phyloP scores from a whole-genome alignment of 2,329 filamentous ascomycete genomes.

The Bipolaris cookei region DNA sequence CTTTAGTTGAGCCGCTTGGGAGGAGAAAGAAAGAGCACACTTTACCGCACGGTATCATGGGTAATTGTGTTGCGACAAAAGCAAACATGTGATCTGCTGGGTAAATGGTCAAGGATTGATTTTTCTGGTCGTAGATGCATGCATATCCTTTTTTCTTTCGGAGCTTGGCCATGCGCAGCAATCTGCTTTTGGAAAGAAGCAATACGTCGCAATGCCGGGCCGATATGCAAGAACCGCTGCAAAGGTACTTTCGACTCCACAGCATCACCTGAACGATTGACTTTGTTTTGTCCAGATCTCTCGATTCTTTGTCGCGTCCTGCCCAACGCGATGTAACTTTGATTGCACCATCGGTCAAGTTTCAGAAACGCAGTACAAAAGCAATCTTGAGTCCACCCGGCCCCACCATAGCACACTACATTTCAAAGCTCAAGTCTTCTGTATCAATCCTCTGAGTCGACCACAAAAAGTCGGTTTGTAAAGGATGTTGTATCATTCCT shows the following conservation, averaged over 20 bases:
- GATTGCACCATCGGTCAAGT: neutral
- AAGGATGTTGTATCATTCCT: neutral
- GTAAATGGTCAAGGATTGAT: neutral
- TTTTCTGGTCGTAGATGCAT: neutral
- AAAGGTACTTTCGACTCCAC: neutral
- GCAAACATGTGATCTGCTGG: neutral
- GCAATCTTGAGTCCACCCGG: neutral
- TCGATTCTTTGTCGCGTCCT: neutral
- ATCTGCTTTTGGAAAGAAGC: constrained; percentile 8
- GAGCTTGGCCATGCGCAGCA: neutral
- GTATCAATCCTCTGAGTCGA: neutral
- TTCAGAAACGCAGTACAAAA: constrained; percentile 1
- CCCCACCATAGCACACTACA: neutral
- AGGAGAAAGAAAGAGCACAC: neutral
- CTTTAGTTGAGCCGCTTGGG: neutral
- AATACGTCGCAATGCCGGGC: neutral
- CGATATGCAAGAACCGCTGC: neutral
- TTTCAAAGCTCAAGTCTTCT: neutral
- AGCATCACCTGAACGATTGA: neutral
- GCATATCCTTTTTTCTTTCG: neutral
- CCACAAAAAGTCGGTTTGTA: neutral
- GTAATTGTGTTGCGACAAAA: constrained; percentile 1
- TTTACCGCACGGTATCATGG: neutral
- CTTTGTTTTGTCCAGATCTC: neutral
- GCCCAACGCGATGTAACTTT: constrained; percentile 1